Evolutionary conservation across 2,329 filamentous ascomycete genomes (phyloP), one percentile per base, ranked within the genome.

Genomic region (Myotisia sp.): DNA sequence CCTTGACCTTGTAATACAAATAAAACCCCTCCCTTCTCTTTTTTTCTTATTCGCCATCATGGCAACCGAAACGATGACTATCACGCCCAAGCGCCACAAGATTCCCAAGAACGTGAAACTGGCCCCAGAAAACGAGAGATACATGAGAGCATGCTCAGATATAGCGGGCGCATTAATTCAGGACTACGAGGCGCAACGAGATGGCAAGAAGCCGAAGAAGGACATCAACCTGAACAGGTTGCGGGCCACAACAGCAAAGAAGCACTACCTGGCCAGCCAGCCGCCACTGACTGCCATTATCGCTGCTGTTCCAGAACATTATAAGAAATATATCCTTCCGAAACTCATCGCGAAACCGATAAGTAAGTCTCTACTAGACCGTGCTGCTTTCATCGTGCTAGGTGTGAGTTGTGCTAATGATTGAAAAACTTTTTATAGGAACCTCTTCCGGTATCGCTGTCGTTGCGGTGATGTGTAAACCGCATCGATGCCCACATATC

Each of bases 381-480:
- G n/a, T n/a, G n/a, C n/a, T n/a, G n/a, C n/a, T n/a, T n/a, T n/a
- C 10, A 28, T 16, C 12, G 17, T n/a, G 8, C 4, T 16, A 23
- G 17, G 3, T 4, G 26, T 14, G 20, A 6, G 13, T 28, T 9
- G 29, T 18, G 29, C 36, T 50, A 42, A 50, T 26, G 14, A 19
- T 13, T 48, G 39, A 29, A 8, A 17, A 12, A 17, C 27, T 9
- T 20, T 24, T 20, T 33, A n/a, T 44, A 82, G 76, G 84, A 48
- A 94, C 87, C 10, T 92, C 87, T 0, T 94, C 86, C 34, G 90
- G 90, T 38, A 98, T 98, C 48, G 90, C 90, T 2, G 90, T 98
- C 6, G 90, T 98, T 29, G 90, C 92, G 27, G 92, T 98, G 46
- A 98, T 98, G 90, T 95, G 90, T 70, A 98, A 98, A 59, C 90